Evolutionary conservation across 2,329 filamentous ascomycete species (phyloP), one percentile per base, ranked within the genome.

Genomic region (Venturia nashicola): DNA sequence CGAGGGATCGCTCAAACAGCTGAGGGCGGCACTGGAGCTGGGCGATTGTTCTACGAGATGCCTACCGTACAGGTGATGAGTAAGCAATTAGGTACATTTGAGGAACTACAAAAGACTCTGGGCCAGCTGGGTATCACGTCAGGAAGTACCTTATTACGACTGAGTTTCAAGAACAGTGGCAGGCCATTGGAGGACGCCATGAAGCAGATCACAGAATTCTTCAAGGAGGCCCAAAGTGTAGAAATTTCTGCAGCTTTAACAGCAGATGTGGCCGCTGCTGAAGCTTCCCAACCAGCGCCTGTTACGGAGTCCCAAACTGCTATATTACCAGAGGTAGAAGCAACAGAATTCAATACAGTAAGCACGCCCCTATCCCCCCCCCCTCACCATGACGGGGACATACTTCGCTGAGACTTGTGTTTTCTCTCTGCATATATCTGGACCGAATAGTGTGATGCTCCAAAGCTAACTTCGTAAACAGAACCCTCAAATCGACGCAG

Each of bases 81-180:
- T 11, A 83, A 90, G 69, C 90, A 93, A 68, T 76, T 96, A 18
- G 82, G 86, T 2, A 86, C 83, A 0, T 90, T 97, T 69, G 79
- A 80, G 20, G 92, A 95, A 70, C 82, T 97, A 65, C 91, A 97
- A 73, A 96, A 96, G 79, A 92, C 90, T 0, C 76, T 99, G 57
- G 86, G 86, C 5, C 90, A 96, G 73, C 78, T 97, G 20, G 94
- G 94, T 0, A 87, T 95, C 70, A 95, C 92, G 72, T 87, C 85
- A 59, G 93, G 94, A 6, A 93, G 83, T 70, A 86, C 90, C 5
- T 77, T 96, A 64, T 81, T 99, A 63, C 83, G 90, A 65, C 76
- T 99, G 65, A 85, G 81, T 42, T 97, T 93, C 76, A 86, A 83
- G 71, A 82, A 82, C 67, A 94, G 90, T 7, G 86, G 88, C 14